Base-by-base conservation (phyloP, 176 grass and related monocot genomes). In the Triticum timopheevii region DNA sequence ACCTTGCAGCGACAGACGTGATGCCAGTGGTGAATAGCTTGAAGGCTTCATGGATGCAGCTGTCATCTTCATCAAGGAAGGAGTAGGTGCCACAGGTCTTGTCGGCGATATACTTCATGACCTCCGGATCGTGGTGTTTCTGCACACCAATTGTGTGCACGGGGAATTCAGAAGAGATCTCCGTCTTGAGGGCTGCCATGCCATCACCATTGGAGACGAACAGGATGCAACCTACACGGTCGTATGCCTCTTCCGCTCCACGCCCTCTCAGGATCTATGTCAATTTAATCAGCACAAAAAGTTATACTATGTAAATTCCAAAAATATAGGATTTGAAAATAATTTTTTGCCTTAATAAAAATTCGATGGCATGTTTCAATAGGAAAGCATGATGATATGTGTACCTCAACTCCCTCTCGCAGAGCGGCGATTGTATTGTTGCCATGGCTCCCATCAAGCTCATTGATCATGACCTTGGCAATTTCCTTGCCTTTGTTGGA, bases 11-110 rank as follows among this genome's bases (percentile, higher is more conserved):
- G 8, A 92, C 74, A 17, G 83, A 84, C 42, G 80, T 67, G 10
- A 89, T 56, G 31, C 87, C 83, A 3, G 65, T 75, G 3, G 85
- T 89, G 75, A 85, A 92, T 69, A 84, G 61, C 27, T 59, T 80
- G 22, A 92, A 89, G 17, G 87, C 87, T 11, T 84, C 89, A 71
- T 69, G 39, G 39, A 42, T 42, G 39, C 39, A 42, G 39, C 0
- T 42, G 39, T 42, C 39, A 42, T 42, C 39, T 42, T 42, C 39
- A 42, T 42, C 39, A 42, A 42, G 39, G 39, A 84, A 89, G 13
- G 87, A 89, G 84, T 86, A 92, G 12, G 80, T 81, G 10, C 87
- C 84, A 4, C 1, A 12, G 28, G 69, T 42, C 4, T 6, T 45
- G 70, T 45, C 70, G n/a, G 70, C 70, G 8, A 73, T 73, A 39